phyloP scores from a whole-genome alignment of 768 basidiomycete species.

The Pulveroboletus sp. region DNA sequence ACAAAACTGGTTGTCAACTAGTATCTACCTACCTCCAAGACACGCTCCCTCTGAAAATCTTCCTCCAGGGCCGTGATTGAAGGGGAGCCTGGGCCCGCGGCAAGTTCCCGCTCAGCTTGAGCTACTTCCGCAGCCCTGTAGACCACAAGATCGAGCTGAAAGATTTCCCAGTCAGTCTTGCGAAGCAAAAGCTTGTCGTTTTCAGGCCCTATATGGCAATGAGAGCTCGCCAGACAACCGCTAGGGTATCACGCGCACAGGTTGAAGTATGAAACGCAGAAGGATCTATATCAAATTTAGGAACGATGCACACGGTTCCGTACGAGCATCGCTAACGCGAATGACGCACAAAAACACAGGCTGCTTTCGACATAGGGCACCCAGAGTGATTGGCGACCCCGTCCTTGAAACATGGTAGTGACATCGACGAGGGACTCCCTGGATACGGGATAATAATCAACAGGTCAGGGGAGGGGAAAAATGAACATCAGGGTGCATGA shows the following conservation, averaged over 20 bases:
- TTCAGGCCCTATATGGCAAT: conserved; percentile 18
- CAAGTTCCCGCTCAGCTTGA: background rate
- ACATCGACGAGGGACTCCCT: conserved; percentile 15
- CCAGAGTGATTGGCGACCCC: conserved; percentile 7
- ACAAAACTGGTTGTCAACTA: background rate
- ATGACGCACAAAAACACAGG: conserved; percentile 20
- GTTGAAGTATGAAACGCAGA: background rate
- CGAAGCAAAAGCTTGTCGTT: conserved; percentile 10
- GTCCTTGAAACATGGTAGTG: background rate
- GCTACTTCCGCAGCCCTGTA: background rate
- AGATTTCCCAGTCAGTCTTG: conserved; percentile 14
- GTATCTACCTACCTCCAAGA: conserved; percentile 2
- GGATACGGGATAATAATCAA: background rate
- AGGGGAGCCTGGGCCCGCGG: background rate
- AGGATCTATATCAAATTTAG: conserved; percentile 1
- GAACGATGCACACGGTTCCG: background rate
- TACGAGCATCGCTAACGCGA: background rate
- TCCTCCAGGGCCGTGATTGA: background rate
- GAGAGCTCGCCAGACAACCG: background rate
- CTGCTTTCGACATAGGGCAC: conserved; percentile 21
- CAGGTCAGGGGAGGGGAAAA: background rate
- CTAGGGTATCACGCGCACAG: conserved; percentile 15
- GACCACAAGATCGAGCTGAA: background rate
- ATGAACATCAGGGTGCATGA: background rate
- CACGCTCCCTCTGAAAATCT: background rate